Evolutionary conservation across 2,329 filamentous ascomycete genomes (phyloP), one percentile per base, ranked within the genome.

Genomic region (Fusarium virguliforme): DNA sequence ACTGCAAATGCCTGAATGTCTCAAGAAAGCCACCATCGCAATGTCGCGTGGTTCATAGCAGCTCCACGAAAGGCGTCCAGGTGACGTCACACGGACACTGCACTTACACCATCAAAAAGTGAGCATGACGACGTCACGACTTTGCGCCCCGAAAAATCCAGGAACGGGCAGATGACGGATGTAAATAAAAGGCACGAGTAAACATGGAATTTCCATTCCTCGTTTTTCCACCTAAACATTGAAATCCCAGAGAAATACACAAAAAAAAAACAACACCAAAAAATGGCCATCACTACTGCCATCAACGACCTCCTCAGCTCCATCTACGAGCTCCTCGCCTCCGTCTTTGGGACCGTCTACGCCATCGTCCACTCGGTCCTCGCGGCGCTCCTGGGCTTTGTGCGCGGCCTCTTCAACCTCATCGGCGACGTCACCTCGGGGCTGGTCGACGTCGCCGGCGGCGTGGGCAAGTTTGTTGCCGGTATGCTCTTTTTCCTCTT

Each of bases 301-400:
- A 67, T 84, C 57, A 72, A 74, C 48, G 79, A 82, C 70, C 75
- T 83, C 54, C 74, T 83, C 75, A 81, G 79, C 71, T 83, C 81
- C 74, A 75, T 84, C 73, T 83, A 80, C 65, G 82, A 84, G 75
- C 80, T 84, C 32, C 64, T 83, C 40, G 73, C 79, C 35, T 82
- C 81, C 6, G 64, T 84, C 54, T 70, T 84, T 30, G 70, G 74
- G 35, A 77, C 81, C n/a, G 55, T 79, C 46, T 79, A 79, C 68
- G 54, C 77, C 60, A 38, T 83, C 35, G 63, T 83, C 13, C 77
- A 81, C 48, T 77, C 77, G 35, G 46, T 81, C 32, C 38, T 83
- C 51, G 73, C 71, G 22, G 77, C 80, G 12, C 60, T 82, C 50
- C 62, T 82, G 54, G 74, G 76, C 72, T 80, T 83, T 69, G 74